Base-by-base conservation (phyloP, 768 basidiomycete genomes). In the Lentinula lateritia region DNA sequence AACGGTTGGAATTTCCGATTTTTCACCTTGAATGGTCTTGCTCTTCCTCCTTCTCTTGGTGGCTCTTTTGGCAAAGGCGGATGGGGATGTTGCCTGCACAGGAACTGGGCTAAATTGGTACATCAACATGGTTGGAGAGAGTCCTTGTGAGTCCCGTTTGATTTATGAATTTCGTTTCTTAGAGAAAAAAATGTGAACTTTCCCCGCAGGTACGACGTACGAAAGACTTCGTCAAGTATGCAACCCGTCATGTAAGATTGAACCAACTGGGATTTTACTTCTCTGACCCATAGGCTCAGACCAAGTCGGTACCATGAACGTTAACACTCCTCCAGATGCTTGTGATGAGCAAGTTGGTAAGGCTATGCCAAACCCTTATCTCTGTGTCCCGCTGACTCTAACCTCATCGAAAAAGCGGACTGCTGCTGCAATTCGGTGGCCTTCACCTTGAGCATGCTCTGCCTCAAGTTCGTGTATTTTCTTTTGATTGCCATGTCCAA, bases 401-500 rank as follows among this genome's bases (percentile, higher is more conserved):
- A 2, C 2, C 10, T 10, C 3, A 48, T 28, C 46, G 12, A 23
- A 39, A 12, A 45, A 71, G 70, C 60, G 48, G 61, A 65, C 23
- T 69, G 70, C 36, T 71, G 70, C 45, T 71, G 70, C 39, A 71
- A 71, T 46, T 69, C 70, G 5, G 62, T 71, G 16, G 66, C 70
- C 5, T 71, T 63, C 56, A 65, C 65, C 32, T 50, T 71, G 39
- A 69, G 68, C 50, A 71, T 69, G 70, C 62, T 71, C 6, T 71
- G 70, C 50, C 62, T 71, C 59, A 71, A 69, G 70, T 71, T 42
- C 12, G 66, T 38, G 41, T 28, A 28, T 35, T 5, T 23, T 48
- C 28, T 50, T 34, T 6, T 42, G 12, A 6, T 34, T 18, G 3
- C 9, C 16, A 36, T 42, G 28, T 28, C 28, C 28, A 28, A 28